Base-by-base conservation (phyloP, 805 yeast species). In the Wickerhamiella alocasiicola region DNA sequence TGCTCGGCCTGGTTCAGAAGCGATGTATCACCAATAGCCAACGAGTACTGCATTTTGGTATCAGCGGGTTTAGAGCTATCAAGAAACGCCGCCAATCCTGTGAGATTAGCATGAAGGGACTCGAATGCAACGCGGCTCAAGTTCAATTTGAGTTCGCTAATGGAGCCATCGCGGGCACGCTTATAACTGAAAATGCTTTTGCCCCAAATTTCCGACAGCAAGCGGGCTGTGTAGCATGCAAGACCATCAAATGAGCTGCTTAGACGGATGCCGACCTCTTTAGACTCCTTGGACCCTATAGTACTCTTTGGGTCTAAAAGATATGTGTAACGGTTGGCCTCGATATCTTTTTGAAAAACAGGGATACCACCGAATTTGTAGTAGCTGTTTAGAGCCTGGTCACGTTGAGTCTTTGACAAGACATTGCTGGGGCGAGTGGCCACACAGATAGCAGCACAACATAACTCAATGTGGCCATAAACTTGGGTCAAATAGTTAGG, bases 231-330 rank as follows among this genome's bases (percentile, higher is more conserved):
- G 44, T 85, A 71, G 19, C 84, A 68, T 11, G 88, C 78, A 13
- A 83, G 72, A 35, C 95, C 97, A 56, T 83, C 87, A 52, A 87
- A 85, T 49, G 95, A 67, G 50, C 94, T 94, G 60, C 95, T 82
- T 45, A 91, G 68, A 23, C 81, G 74, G n/a, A 88, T 94, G 5
- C 48, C 37, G 15, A 49, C 29, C 28, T 19, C 29, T 19, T 32
- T 42, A 55, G 12, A 63, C 53, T 45, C 34, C 9, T 29, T 36
- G 28, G 38, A 27, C 16, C 43, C 44, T 9, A 44, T 16, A 3
- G 44, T 41, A 5, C 38, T 27, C 9, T 39, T 30, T n/a, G 46
- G 41, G 36, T 46, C 49, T 6, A 36, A 34, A 27, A 39, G 18
- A 11, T 39, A 42, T 20, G 46, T 39, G 31, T 25, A 33, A 24